Conservation (phyloP, 1,139 yeast genomes). For the Saccharomyces hybrid region DNA sequence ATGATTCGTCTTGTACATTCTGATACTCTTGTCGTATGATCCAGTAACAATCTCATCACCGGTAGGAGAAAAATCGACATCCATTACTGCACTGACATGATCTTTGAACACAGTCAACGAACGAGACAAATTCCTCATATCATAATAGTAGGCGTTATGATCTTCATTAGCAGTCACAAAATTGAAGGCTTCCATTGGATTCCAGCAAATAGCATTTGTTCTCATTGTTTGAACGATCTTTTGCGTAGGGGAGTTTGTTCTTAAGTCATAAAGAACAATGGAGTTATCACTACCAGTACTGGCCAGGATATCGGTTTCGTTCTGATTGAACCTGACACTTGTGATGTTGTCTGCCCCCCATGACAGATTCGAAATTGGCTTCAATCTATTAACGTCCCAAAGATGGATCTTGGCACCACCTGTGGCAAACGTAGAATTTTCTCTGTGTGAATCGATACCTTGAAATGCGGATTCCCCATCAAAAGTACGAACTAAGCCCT, state of each 20-base stretch:
- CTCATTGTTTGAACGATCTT: constrained; percentile 77
- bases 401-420: constrained; percentile 85
- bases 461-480: constrained; percentile 80
- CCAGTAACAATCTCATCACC: constrained; percentile 96
- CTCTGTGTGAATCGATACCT: constrained; percentile 79
- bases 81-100: constrained; percentile 94
- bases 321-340: constrained; percentile 77
- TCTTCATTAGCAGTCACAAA: constrained; percentile 93
- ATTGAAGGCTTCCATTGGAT: constrained; percentile 94
- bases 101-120: constrained; percentile 84
- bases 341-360: constrained; percentile 96
- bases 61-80: constrained; percentile 91
- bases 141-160: constrained; percentile 91
- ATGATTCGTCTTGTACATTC: constrained; percentile 65
- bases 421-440: constrained; percentile 70
- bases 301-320: constrained; percentile 87
- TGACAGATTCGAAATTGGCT: constrained; percentile 66
- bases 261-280: constrained; percentile 78
- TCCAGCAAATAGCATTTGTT: constrained; percentile 87
- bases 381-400: constrained; percentile 81
- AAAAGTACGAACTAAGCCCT: constrained; percentile 65
- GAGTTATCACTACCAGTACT: constrained; percentile 91
- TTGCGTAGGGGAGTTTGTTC: constrained; percentile 88
- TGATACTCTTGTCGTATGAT: constrained; percentile 85
- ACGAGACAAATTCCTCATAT: constrained; percentile 81